Conservation (phyloP, 257 asterid species). For the Jacaranda mimosifolia region DNA sequence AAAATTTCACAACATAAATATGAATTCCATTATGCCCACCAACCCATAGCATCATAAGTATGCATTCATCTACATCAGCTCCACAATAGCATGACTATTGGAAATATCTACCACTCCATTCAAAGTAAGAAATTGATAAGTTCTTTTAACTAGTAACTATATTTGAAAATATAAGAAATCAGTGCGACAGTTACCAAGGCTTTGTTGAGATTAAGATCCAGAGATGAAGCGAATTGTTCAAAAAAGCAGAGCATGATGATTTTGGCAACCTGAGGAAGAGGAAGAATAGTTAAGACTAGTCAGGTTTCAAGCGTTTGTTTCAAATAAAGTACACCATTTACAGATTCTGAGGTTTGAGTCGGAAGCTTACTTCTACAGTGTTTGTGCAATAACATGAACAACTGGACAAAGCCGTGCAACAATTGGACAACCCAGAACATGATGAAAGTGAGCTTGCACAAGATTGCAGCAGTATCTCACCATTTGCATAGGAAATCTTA, state of each 20-base stretch:
- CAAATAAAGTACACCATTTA: neutral
- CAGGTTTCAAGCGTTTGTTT: no score
- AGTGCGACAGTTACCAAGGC: no score
- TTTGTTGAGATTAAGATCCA: neutral
- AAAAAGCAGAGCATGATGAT: no score
- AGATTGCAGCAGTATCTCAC: neutral
- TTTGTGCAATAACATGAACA: conserved; percentile 60
- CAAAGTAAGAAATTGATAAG: no score
- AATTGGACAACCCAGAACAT: conserved; percentile 52
- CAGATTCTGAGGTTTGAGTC: neutral
- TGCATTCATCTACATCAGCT: neutral
- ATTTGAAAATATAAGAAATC: no score
- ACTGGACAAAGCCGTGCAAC: conserved; percentile 58
- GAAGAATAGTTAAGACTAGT: neutral
- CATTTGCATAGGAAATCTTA: no score
- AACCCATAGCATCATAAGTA: neutral
- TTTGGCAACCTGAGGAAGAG: neutral
- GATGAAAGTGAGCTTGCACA: conserved; percentile 63
- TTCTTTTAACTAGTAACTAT: neutral
- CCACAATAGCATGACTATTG: neutral
- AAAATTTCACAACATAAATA: neutral
- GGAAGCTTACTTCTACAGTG: conserved; percentile 58
- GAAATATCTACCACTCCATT: neutral
- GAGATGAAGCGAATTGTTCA: neutral
- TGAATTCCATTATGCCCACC: conserved; percentile 13